A percentile compares a stretch with the other conserved stretches of the same genome.
Evolutionary conservation across 768 basidiomycete genomes (phyloP).

Genomic region (Amanita polypyramis): DNA sequence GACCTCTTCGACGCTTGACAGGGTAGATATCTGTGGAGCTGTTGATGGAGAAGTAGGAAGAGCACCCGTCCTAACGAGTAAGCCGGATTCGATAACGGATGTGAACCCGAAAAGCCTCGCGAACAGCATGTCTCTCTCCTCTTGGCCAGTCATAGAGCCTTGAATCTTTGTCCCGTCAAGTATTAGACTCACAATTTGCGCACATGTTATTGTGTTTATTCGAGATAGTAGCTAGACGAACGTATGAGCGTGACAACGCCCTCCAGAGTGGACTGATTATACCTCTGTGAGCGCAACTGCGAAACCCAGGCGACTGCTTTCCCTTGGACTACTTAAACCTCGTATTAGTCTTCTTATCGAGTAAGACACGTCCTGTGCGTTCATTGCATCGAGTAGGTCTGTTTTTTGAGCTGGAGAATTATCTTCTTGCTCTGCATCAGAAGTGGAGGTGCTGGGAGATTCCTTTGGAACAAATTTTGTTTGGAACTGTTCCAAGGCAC

Average conservation of each 20-base stretch:
- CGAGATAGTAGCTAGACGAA: slow-evolving; percentile 63
- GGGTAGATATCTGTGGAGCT: slow-evolving; percentile 41
- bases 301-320: slow-evolving; percentile 90
- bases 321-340: slow-evolving; percentile 84
- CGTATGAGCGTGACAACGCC: slow-evolving; percentile 2
- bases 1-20: slow-evolving; percentile 47
- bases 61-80: slow-evolving; percentile 55
- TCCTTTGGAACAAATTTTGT: slow-evolving; percentile 42
- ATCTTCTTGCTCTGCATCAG: slow-evolving; percentile 38
- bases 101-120: slow-evolving; percentile 87
- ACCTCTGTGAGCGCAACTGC: slow-evolving; percentile 96
- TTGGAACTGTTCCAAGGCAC: slow-evolving; percentile 81
- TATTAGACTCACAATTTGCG: slow-evolving; percentile 69
- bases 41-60: slow-evolving; percentile 44
- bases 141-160: slow-evolving; percentile 77
- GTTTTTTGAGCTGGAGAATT: slow-evolving; percentile 24
- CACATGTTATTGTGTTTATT: slow-evolving; percentile 65
- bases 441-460: slow-evolving; percentile 20
- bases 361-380: slow-evolving; percentile 89
- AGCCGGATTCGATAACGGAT: slow-evolving; percentile 75
- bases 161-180: slow-evolving; percentile 60
- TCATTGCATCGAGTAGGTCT: slow-evolving; percentile 51
- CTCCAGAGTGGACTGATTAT: slow-evolving; percentile 14
- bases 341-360: slow-evolving; percentile 79
- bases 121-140: slow-evolving; percentile 88